Evolutionary conservation across 495 filamentous ascomycete species (phyloP), one percentile per base, ranked within the genome.

Genomic region (Trichoderma reesei): DNA sequence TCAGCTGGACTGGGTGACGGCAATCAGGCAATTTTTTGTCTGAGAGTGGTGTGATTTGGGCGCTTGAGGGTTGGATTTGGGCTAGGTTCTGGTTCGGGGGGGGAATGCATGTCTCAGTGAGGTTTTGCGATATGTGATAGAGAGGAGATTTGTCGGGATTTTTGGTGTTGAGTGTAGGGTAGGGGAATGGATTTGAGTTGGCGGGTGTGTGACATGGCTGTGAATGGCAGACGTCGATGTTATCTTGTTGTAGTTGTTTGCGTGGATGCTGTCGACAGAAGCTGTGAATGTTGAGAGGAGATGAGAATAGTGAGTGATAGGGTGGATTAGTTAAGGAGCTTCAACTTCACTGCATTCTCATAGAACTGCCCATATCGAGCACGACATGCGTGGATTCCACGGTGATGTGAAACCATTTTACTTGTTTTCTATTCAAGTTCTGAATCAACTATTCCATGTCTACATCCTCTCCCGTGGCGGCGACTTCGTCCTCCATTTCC

Each of bases 401-500:
- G 6, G 0, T 3, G 38, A 39, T 39, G 38, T 26, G 38, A 39
- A 39, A 11, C 38, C 6, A 39, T 39, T 39, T 42, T 39, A 44
- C 18, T 63, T 42, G 20, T 18, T 63, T 20, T 41, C 44, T 60
- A 41, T 37, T 20, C 38, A 39, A 51, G 13, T 36, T 65, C 54
- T 56, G 61, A 42, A 26, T 61, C 33, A 59, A 44, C 59, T 59
- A 41, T 65, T 62, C 61, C 26, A 64, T 62, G 46, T 65, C 63
- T 9, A 64, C 41, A 59, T 61, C 60, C 7, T 64, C 71, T 6
- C 66, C 66, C 36, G 54, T 66, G 26, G 41, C 38, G 36, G 41
- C 61, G 61, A 41, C 61, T 34, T 67, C 68, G 4, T 74, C 75
- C 10, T 71, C 74, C 26, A 72, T 69, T 8, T 70, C 70, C 41